phyloP scores from a whole-genome alignment of 495 filamentous ascomycete species.

The Bryoglossum gracile region DNA sequence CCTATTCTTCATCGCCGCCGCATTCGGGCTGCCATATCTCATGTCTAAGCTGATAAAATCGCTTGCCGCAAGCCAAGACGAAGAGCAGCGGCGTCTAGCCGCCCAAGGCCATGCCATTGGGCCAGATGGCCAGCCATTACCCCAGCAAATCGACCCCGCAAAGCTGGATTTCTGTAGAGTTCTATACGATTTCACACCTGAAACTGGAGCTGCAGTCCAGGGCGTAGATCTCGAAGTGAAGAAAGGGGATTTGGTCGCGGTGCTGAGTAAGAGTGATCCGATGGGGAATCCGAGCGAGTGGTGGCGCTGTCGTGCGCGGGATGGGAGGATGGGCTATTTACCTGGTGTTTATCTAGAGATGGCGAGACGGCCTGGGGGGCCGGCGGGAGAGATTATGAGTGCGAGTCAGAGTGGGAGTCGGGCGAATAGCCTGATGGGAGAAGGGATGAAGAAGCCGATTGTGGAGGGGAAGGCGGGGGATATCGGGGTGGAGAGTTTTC shows the following conservation, averaged over 20 bases:
- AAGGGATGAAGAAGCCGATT: constrained; percentile 37
- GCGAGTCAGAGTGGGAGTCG: constrained; percentile 42
- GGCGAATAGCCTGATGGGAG: constrained; percentile 36
- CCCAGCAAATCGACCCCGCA: constrained; percentile 61
- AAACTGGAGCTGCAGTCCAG: constrained; percentile 45
- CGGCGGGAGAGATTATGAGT: constrained; percentile 42
- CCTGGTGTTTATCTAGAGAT: constrained; percentile 83
- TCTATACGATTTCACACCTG: constrained; percentile 85
- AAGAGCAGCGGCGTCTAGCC: constrained; percentile 59
- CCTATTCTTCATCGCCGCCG: constrained; percentile 87
- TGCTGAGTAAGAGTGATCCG: constrained; percentile 87
- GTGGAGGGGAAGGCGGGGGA: constrained; percentile 56
- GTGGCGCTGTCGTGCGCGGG: constrained; percentile 94
- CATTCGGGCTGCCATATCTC: constrained; percentile 90
- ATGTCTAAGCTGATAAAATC: constrained; percentile 90
- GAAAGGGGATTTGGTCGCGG: constrained; percentile 93
- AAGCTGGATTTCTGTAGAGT: constrained; percentile 94
- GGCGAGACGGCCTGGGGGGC: constrained; percentile 48
- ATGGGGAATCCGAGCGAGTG: constrained; percentile 88
- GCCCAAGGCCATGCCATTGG: constrained; percentile 36
- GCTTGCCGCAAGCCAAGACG: constrained; percentile 74
- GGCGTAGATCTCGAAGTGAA: constrained; percentile 86
- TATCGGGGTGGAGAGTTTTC: constrained; percentile 78
- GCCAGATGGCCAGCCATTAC: constrained; percentile 40
- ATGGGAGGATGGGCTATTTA: constrained; percentile 85